Evolutionary conservation across 305 asterid genomes (phyloP).

Genomic region (Ajuga reptans): DNA sequence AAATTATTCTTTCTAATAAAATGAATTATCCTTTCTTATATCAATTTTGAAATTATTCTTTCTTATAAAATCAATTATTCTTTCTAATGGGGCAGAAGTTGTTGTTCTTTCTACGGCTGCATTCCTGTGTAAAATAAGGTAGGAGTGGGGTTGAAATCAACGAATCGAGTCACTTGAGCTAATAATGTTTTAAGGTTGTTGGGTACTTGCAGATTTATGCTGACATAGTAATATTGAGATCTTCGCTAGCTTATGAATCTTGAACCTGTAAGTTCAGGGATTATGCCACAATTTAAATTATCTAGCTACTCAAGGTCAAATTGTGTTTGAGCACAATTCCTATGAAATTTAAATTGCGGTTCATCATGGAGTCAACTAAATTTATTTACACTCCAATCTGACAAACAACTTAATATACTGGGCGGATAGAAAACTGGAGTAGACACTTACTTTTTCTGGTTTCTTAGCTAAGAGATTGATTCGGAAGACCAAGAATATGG

Average conservation of each 20-base stretch:
- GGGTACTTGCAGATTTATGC: not conserved
- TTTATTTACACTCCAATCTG: not conserved
- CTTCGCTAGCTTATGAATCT: slow-evolving; percentile 1
- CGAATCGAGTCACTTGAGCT: no score
- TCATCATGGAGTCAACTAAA: not conserved
- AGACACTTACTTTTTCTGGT: not conserved
- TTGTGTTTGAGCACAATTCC: not conserved
- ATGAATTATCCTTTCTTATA: no score
- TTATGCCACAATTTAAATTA: not conserved
- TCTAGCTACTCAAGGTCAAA: slow-evolving; percentile 5
- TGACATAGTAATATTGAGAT: not conserved
- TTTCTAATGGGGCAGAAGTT: no score
- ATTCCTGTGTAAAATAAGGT: not conserved
- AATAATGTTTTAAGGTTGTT: not conserved
- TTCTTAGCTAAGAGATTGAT: not conserved
- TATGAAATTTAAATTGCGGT: not conserved
- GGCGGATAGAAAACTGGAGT: not conserved
- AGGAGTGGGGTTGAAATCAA: no score
- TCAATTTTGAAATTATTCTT: no score
- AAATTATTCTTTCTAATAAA: no score
- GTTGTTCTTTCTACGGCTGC: not conserved
- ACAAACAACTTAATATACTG: not conserved
- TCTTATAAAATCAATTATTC: no score
- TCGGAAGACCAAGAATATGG: not conserved
- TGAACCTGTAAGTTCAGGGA: not conserved